phyloP scores from a whole-genome alignment of 2,329 filamentous ascomycete species.

The Aciculosporium take region DNA sequence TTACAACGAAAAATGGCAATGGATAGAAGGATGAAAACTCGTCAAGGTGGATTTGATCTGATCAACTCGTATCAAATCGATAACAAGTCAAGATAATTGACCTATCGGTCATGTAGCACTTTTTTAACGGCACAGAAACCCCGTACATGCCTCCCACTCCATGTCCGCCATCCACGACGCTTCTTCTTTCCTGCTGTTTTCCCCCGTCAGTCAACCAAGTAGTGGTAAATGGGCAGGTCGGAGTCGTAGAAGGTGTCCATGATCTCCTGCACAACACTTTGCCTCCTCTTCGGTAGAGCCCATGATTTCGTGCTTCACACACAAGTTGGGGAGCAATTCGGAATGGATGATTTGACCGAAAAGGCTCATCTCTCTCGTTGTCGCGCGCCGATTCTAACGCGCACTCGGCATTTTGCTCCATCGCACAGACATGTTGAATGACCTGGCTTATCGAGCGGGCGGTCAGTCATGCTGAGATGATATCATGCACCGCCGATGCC shows the following conservation, averaged over 20 bases:
- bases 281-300: constrained; percentile 22
- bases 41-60: too few relatives aligned
- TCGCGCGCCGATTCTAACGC: constrained; percentile 22
- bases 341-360: constrained; percentile 22
- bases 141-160: too few relatives aligned
- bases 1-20: too few relatives aligned
- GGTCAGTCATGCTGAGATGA: constrained; percentile 16
- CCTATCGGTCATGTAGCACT: too few relatives aligned
- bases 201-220: too few relatives aligned
- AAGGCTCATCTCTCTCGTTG: constrained; percentile 23
- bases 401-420: constrained; percentile 21
- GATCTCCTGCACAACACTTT: constrained; percentile 17
- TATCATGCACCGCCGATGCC: constrained; percentile 16
- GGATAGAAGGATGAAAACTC: too few relatives aligned
- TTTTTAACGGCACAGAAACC: too few relatives aligned
- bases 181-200: too few relatives aligned
- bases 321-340: constrained; percentile 20
- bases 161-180: too few relatives aligned
- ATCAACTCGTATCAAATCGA: too few relatives aligned
- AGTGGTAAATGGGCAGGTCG: too few relatives aligned
- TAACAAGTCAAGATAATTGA: too few relatives aligned
- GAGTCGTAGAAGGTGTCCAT: not conserved
- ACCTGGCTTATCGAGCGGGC: constrained; percentile 20
- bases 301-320: constrained; percentile 19
- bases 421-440: constrained; percentile 18